Evolutionary conservation across 2,329 filamentous ascomycete genomes (phyloP).

Genomic region (Parafenestella ontariensis): DNA sequence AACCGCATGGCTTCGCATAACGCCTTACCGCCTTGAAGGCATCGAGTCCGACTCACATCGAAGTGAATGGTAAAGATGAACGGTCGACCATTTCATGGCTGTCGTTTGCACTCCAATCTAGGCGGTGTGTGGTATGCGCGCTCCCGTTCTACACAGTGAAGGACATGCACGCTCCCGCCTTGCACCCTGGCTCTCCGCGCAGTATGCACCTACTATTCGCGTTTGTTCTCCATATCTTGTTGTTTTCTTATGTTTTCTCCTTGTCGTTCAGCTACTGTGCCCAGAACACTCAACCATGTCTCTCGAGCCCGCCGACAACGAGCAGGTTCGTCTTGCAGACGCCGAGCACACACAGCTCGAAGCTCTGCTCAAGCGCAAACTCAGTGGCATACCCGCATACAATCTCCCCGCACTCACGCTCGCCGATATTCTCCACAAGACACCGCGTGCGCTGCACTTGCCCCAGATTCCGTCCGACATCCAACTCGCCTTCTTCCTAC

Average conservation of each 20-base stretch:
- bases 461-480: slow-evolving; percentile 27
- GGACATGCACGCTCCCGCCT: too few species aligned
- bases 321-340: not conserved
- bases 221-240: too few species aligned
- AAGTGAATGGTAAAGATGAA: not conserved
- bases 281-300: not conserved
- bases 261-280: not conserved
- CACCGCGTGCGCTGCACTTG: slow-evolving; percentile 4
- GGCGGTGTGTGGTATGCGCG: not conserved
- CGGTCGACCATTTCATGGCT: too few species aligned
- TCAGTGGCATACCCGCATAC: slow-evolving; percentile 19
- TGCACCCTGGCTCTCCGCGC: too few species aligned
- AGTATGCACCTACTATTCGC: too few species aligned
- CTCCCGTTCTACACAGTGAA: too few species aligned
- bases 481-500: slow-evolving; percentile 29
- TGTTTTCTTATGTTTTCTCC: too few species aligned
- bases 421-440: slow-evolving; percentile 15
- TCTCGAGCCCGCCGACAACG: not conserved
- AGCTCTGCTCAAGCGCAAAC: slow-evolving; percentile 15
- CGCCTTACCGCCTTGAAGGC: not conserved
- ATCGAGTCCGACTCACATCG: not conserved
- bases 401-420: slow-evolving; percentile 14
- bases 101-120: not conserved
- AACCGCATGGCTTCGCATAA: too few species aligned
- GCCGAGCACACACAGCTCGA: slow-evolving; percentile 1